Evolutionary conservation across 2,329 filamentous ascomycete genomes (phyloP), one percentile per base, ranked within the genome.

Genomic region (Penicillium sp.): DNA sequence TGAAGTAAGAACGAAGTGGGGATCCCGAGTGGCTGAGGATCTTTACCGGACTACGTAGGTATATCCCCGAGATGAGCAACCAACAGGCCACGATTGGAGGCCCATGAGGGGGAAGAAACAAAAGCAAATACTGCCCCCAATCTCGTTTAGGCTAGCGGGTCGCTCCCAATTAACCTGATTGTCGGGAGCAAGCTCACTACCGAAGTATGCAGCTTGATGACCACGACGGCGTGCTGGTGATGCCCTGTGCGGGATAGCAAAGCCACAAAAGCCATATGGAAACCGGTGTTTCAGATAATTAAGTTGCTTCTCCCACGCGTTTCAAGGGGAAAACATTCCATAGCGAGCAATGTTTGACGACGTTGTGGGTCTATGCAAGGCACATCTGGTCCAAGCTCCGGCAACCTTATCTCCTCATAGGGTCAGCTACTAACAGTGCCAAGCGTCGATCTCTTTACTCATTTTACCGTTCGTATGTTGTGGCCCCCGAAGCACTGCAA

Each of bases 241-340:
- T 45, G 43, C 15, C 41, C 25, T 5, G 22, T 22, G 43, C 29
- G 45, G 45, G 18, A 25, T 44, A 49, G n/a, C 50, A 56, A 55
- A 63, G 56, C 60, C 59, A 63, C 60, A 49, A 15, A 53, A 35
- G 60, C 62, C 61, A 62, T 63, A 63, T 63, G 57, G 59, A 29
- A 53, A 12, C 49, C 48, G 33, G 23, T 45, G 49, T 51, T 51
- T 51, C 49, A 51, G 27, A 45, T 22, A 12, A 35, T 25, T 15
- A 33, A 27, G 23, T 51, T 45, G 27, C 49, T 43, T 25, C 29
- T 47, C 18, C 43, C 43, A 53, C 35, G 33, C 51, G 44, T 42
- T 53, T 35, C 49, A 26, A 35, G 25, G 15, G 29, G 40, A 31
- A 51, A 59, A 56, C 48, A 54, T 47, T 42, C 31, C 31, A 9